Evolutionary conservation across 2,329 filamentous ascomycete genomes (phyloP).

Genomic region (Pseudogymnoascus sp.): DNA sequence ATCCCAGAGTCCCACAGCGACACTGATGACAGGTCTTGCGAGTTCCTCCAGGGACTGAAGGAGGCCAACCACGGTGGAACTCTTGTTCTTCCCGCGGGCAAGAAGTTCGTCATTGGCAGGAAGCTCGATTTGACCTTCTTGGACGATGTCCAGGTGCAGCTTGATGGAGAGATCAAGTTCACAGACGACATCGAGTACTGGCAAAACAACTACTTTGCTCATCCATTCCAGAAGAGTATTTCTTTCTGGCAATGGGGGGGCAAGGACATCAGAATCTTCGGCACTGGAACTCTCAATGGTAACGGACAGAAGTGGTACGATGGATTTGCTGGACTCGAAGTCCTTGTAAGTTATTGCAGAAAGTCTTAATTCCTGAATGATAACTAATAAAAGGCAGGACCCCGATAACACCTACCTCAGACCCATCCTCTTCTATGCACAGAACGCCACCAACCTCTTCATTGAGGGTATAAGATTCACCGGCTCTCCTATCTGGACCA

Average conservation of each 20-base stretch:
- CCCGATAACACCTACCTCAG: constrained; percentile 50
- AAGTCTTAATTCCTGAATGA: constrained; percentile 9
- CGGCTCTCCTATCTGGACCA: constrained; percentile 58
- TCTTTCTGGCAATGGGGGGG: constrained; percentile 61
- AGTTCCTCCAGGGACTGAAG: constrained; percentile 48
- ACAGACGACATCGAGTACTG: constrained; percentile 33
- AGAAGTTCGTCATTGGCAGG: constrained; percentile 53
- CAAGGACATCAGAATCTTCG: constrained; percentile 53
- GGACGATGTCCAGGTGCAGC: constrained; percentile 49
- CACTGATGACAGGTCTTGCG: constrained; percentile 48
- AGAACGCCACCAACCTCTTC: constrained; percentile 52
- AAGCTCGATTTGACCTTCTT: constrained; percentile 53
- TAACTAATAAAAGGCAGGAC: constrained; percentile 29
- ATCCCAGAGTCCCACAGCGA: constrained; percentile 48
- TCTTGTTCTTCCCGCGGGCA: constrained; percentile 32
- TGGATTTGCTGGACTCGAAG: constrained; percentile 33
- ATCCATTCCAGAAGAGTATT: constrained; percentile 47
- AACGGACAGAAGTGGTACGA: constrained; percentile 23
- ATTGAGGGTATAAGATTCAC: constrained; percentile 53
- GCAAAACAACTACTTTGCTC: constrained; percentile 43
- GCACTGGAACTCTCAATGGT: constrained; percentile 36
- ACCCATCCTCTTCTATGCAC: constrained; percentile 54
- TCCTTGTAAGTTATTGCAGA: constrained; percentile 30
- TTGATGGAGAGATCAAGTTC: constrained; percentile 51
- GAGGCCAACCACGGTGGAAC: constrained; percentile 54